phyloP scores from a whole-genome alignment of 495 filamentous ascomycete species.

The Talaromyces thailandensis region DNA sequence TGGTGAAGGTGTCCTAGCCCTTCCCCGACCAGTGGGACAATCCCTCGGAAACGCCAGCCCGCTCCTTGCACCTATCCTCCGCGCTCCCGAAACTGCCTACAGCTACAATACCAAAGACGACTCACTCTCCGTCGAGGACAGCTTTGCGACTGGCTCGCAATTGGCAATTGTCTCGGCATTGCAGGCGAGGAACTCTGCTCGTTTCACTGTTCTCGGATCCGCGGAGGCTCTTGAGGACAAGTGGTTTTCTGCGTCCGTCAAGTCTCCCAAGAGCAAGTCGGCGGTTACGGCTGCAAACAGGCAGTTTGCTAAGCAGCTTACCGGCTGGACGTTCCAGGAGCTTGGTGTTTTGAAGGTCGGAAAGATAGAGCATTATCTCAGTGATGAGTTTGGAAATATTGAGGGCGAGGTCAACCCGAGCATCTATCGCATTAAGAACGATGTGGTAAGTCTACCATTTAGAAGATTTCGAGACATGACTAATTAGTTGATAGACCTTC shows the following conservation, averaged over 20 bases:
- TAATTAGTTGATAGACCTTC: slow-evolving; percentile 56
- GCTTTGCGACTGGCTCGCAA: slow-evolving; percentile 76
- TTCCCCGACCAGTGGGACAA: slow-evolving; percentile 73
- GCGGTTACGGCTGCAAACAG: slow-evolving; percentile 62
- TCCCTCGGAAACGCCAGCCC: slow-evolving; percentile 64
- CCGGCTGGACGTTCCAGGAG: slow-evolving; percentile 91
- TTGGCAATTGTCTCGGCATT: slow-evolving; percentile 71
- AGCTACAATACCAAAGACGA: slow-evolving; percentile 93
- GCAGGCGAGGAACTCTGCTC: slow-evolving; percentile 88
- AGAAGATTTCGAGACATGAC: slow-evolving; percentile 6
- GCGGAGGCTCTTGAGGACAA: slow-evolving; percentile 78
- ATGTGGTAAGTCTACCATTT: slow-evolving; percentile 60
- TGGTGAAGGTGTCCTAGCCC: slow-evolving; percentile 62
- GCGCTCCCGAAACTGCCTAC: slow-evolving; percentile 76
- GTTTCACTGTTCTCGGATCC: slow-evolving; percentile 78
- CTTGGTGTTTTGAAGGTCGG: slow-evolving; percentile 80
- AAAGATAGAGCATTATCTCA: slow-evolving; percentile 70
- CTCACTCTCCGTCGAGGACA: slow-evolving; percentile 59
- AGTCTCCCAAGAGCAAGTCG: slow-evolving; percentile 44
- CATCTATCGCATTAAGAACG: slow-evolving; percentile 95
- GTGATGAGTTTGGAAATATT: slow-evolving; percentile 29
- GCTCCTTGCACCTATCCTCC: slow-evolving; percentile 71
- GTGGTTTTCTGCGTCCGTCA: slow-evolving; percentile 82
- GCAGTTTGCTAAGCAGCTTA: slow-evolving; percentile 75
- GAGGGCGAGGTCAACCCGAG: slow-evolving; percentile 58